phyloP scores from a whole-genome alignment of 257 asterid genomes.

The Striga asiatica region DNA sequence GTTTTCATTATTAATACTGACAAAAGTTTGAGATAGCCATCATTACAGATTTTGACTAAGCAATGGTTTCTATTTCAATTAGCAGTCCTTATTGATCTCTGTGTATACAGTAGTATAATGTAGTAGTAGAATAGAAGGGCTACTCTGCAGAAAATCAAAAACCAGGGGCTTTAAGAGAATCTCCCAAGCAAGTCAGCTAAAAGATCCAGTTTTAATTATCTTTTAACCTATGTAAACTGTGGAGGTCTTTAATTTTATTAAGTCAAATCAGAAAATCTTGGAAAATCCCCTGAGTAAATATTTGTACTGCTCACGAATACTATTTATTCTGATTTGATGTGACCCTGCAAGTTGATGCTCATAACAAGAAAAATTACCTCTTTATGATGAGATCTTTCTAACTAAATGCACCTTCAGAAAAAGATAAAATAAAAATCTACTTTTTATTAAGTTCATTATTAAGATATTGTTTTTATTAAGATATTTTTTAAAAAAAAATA shows the following conservation, averaged over 20 bases:
- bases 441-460: too few species aligned
- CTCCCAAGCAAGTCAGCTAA: background rate
- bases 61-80: background rate
- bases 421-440: too few species aligned
- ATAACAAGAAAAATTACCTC: background rate
- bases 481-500: too few species aligned
- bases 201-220: background rate
- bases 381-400: background rate
- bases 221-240: background rate
- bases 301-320: background rate
- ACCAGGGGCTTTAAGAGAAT: background rate
- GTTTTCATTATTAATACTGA: background rate
- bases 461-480: too few species aligned
- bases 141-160: background rate
- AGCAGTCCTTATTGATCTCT: background rate
- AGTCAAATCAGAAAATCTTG: background rate
- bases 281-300: background rate
- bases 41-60: background rate
- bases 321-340: background rate
- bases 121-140: too few species aligned
- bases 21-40: background rate
- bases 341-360: background rate
- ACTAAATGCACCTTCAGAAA: background rate
- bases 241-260: background rate
- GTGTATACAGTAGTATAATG: too few species aligned